Conservation (phyloP, 2,329 filamentous ascomycete species). For the Chaetomiaceae sp. region DNA sequence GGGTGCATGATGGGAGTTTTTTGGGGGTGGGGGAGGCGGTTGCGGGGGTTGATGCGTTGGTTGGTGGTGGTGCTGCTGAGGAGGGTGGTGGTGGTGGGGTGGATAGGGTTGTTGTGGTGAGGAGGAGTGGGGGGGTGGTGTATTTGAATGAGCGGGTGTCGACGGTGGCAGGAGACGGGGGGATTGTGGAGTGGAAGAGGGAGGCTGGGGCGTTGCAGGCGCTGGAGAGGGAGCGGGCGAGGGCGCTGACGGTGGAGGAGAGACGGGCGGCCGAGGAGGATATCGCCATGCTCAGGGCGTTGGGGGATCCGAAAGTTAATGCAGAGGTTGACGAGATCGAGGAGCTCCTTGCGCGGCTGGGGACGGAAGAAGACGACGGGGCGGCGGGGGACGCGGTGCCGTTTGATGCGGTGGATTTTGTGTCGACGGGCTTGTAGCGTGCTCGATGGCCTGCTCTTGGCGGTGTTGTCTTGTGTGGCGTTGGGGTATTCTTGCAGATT, state of each 20-base stretch:
- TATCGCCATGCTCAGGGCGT: conserved; percentile 11
- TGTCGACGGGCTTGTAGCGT: no score
- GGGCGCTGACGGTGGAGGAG: conserved; percentile 16
- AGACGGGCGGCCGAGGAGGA: conserved; percentile 10
- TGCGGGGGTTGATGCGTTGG: conserved; percentile 20
- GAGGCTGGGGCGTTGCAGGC: conserved; percentile 4
- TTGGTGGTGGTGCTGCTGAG: background rate
- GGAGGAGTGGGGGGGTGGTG: conserved; percentile 2
- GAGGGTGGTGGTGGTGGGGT: background rate
- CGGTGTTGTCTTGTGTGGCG: no score
- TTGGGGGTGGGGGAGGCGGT: conserved; percentile 36
- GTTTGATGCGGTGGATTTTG: background rate
- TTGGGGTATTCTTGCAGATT: no score
- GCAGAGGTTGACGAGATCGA: conserved; percentile 17
- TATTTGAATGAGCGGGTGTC: background rate
- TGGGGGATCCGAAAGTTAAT: conserved; percentile 14
- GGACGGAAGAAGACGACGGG: background rate
- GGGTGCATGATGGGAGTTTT: conserved; percentile 44
- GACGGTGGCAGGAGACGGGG: background rate
- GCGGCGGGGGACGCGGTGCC: background rate
- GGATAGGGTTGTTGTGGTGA: conserved; percentile 9
- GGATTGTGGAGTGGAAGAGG: background rate
- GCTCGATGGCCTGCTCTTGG: no score
- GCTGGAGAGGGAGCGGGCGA: conserved; percentile 17
- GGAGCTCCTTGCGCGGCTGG: conserved; percentile 6